Evolutionary conservation across 176 grass and related monocot genomes (phyloP), one percentile per base, ranked within the genome.

Genomic region (Eleusine indica): DNA sequence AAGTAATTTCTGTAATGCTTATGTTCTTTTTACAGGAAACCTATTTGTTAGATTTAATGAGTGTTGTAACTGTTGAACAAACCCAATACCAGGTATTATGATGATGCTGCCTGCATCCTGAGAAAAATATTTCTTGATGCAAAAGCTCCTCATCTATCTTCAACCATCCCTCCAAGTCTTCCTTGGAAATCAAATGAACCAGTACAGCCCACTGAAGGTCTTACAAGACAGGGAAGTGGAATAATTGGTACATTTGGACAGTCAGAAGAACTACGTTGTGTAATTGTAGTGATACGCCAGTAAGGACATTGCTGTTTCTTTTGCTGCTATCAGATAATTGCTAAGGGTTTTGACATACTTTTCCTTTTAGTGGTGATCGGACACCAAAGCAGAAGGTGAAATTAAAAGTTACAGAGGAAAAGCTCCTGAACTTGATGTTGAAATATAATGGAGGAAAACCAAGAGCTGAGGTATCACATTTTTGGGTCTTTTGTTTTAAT

Each of bases 341-440:
- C 69, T 52, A 57, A 21, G 64, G 38, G 44, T 83, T 14, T 49
- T 90, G 30, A 90, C 83, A 77, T 87, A 72, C 42, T 69, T 75
- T 80, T 85, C 75, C 64, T 73, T 74, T 66, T 69, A 99, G 96
- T 87, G 96, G 96, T 29, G 96, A 99, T 83, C 93, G 96, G 65
- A 99, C 96, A 80, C 96, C 96, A 79, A 99, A 99, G 88, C 96
- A 99, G 86, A 99, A 99, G 68, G 96, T 99, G 86, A 99, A 99
- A 81, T 71, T 99, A 81, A 99, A 96, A 80, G 96, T 95, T 75
- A 99, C 86, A 32, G 96, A 99, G 89, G 96, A 99, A 87, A 99
- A 99, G 41, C 89, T 99, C 49, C 83, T 99, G 29, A 99, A 99
- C 90, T 94, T 99, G 86, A 96, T 99, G 93, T 86, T 99, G 80